A percentile compares a stretch with the other conserved stretches of the same genome.
These are phyloP conservation scores for Blastocystis sp. DNA, from an alignment of 352 stramenopile genomes.

Conservation along the genomic window DNA sequence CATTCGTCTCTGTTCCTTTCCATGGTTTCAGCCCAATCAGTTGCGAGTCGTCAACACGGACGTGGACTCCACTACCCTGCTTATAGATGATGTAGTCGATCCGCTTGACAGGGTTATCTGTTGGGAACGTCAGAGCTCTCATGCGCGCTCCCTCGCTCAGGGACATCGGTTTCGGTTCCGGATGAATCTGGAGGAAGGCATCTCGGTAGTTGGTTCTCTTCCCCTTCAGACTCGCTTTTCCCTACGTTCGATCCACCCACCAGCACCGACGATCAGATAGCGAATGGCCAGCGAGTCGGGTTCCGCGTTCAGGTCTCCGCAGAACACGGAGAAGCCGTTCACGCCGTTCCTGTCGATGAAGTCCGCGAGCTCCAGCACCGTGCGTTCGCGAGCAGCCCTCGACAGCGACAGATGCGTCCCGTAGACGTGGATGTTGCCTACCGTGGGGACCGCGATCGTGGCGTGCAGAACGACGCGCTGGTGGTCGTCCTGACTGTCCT, in stretches of 20 bases:
- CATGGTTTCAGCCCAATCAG: conserved; percentile 75
- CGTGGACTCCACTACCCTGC: conserved; percentile 68
- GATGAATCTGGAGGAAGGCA: conserved; percentile 73
- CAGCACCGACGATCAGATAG: conserved; percentile 68
- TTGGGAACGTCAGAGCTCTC: conserved; percentile 79
- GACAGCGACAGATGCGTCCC: conserved; percentile 79
- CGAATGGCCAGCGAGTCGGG: conserved; percentile 75
- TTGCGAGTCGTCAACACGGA: conserved; percentile 70
- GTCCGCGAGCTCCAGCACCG: conserved; percentile 76
- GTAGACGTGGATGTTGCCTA: conserved; percentile 76
- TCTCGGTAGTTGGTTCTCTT: conserved; percentile 73
- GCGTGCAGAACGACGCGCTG: conserved; percentile 79
- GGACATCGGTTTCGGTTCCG: conserved; percentile 72
- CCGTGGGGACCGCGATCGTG: conserved; percentile 71
- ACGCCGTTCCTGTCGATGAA: conserved; percentile 73
- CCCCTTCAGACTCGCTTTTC: conserved; percentile 69
- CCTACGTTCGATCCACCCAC: conserved; percentile 62
- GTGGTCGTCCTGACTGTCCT: conserved; percentile 78
- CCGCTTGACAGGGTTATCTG: conserved; percentile 75
- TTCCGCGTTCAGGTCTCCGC: conserved; percentile 79
- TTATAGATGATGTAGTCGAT: conserved; percentile 80
- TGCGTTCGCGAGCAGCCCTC: conserved; percentile 74
- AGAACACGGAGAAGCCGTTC: conserved; percentile 74
- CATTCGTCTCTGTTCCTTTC: conserved; percentile 70
- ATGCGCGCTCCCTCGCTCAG: conserved; percentile 67